Evolutionary conservation across 1,284 basidiomycete species (phyloP).

Genomic region (Cryptococcus sp.): DNA sequence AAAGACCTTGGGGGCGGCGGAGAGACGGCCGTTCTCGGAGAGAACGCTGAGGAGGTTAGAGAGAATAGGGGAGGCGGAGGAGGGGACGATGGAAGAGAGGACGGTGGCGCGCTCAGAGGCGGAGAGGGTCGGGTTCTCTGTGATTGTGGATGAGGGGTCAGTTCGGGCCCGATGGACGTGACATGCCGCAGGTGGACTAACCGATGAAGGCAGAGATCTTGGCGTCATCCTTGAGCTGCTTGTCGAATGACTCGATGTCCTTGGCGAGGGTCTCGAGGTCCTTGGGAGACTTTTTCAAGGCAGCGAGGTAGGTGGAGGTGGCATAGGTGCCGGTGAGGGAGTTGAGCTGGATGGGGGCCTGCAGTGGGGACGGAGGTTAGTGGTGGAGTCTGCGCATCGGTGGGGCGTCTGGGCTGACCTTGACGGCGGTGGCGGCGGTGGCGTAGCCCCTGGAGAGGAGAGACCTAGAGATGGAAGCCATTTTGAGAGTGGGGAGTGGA

Average conservation of each 20-base stretch:
- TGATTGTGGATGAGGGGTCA: not conserved
- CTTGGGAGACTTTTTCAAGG: conserved; percentile 73
- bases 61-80: conserved; percentile 73
- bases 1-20: conserved; percentile 79
- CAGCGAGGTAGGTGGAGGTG: conserved; percentile 87
- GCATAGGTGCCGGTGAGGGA: conserved; percentile 74
- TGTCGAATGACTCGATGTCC: conserved; percentile 71
- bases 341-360: conserved; percentile 52
- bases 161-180: not conserved
- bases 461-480: conserved; percentile 45
- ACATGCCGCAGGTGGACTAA: conserved; percentile 26
- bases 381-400: not conserved
- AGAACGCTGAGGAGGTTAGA: conserved; percentile 89
- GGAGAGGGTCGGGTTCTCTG: conserved; percentile 82
- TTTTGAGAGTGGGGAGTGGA: conserved; percentile 25
- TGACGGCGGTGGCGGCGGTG: conserved; percentile 42
- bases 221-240: conserved; percentile 62
- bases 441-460: conserved; percentile 48
- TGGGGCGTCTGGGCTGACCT: conserved; percentile 30
- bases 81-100: conserved; percentile 63
- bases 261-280: conserved; percentile 65
- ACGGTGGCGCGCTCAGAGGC: conserved; percentile 68
- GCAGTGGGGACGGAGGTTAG: not conserved
- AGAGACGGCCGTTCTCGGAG: conserved; percentile 88
- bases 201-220: conserved; percentile 68